Conservation (phyloP, 306 rosid genomes). For the Crotalaria pallida region DNA sequence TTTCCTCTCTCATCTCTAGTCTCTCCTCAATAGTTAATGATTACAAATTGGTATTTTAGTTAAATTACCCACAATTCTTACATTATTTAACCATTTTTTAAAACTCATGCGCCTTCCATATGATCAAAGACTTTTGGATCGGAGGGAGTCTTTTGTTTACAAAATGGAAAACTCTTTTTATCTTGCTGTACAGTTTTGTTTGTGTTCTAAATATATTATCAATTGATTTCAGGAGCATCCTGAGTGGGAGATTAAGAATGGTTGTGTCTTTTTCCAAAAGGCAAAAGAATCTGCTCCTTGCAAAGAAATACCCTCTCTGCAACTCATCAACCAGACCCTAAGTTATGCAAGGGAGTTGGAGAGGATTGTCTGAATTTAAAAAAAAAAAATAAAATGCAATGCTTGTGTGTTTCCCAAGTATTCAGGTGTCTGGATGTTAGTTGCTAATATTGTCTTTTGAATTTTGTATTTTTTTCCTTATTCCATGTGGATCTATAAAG, state of each 20-base stretch:
- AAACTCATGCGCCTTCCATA: too few species aligned
- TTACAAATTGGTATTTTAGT: too few species aligned
- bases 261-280: slow-evolving; percentile 61
- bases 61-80: too few species aligned
- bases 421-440: slow-evolving; percentile 6
- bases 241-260: slow-evolving; percentile 81
- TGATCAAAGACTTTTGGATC: too few species aligned
- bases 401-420: slow-evolving; percentile 8
- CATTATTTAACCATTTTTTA: too few species aligned
- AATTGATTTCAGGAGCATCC: slow-evolving; percentile 70
- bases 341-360: slow-evolving; percentile 99
- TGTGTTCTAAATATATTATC: neutral
- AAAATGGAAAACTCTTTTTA: neutral
- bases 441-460: slow-evolving; percentile 5
- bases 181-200: neutral
- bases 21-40: too few species aligned
- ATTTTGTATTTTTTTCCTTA: neutral
- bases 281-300: slow-evolving; percentile 90
- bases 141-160: too few species aligned
- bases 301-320: slow-evolving; percentile 97
- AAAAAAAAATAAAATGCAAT: slow-evolving; percentile 13
- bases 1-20: too few species aligned
- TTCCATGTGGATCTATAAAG: slow-evolving; percentile 15
- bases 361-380: slow-evolving; percentile 88
- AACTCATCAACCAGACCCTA: slow-evolving; percentile 95